phyloP scores from a whole-genome alignment of 108 stramenopile species.

The Asterionellopsis glacialis region DNA sequence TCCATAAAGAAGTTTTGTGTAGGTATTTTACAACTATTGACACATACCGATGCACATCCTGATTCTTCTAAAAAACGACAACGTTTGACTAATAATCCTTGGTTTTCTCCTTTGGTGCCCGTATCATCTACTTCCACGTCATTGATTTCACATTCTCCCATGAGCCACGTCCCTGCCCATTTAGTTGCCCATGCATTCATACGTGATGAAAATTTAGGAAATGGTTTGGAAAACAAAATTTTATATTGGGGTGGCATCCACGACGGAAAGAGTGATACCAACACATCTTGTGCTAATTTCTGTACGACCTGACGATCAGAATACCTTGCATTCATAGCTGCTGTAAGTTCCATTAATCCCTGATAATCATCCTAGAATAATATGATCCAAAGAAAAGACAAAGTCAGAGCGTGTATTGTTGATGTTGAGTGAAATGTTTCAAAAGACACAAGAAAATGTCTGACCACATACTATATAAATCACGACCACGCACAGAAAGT shows the following conservation, averaged over 20 bases:
- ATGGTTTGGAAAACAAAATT: constrained; percentile 61
- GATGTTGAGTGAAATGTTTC: too few relatives aligned
- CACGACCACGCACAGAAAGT: too few relatives aligned
- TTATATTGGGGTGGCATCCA: constrained; percentile 54
- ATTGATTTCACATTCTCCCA: constrained; percentile 90
- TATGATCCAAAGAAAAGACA: too few relatives aligned
- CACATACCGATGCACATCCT: constrained; percentile 87
- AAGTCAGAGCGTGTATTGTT: too few relatives aligned
- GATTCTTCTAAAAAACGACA: constrained; percentile 92
- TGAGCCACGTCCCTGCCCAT: constrained; percentile 80
- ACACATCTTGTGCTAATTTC: constrained; percentile 46
- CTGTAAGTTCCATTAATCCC: constrained; percentile 66
- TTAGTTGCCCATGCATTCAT: constrained; percentile 91
- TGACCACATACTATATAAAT: too few relatives aligned
- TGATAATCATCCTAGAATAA: constrained; percentile 41
- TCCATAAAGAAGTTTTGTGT: constrained; percentile 88
- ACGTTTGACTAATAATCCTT: constrained; percentile 84
- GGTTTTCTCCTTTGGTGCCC: constrained; percentile 43
- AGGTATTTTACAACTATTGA: constrained; percentile 92
- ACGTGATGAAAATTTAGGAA: constrained; percentile 71
- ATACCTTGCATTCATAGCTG: constrained; percentile 55
- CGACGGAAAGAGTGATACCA: constrained; percentile 52
- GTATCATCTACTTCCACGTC: constrained; percentile 42
- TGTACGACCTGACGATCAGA: constrained; percentile 37
- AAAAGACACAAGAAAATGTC: too few relatives aligned